Base-by-base conservation (phyloP, 2,329 filamentous ascomycete genomes). In the Nemania bipapillata region DNA sequence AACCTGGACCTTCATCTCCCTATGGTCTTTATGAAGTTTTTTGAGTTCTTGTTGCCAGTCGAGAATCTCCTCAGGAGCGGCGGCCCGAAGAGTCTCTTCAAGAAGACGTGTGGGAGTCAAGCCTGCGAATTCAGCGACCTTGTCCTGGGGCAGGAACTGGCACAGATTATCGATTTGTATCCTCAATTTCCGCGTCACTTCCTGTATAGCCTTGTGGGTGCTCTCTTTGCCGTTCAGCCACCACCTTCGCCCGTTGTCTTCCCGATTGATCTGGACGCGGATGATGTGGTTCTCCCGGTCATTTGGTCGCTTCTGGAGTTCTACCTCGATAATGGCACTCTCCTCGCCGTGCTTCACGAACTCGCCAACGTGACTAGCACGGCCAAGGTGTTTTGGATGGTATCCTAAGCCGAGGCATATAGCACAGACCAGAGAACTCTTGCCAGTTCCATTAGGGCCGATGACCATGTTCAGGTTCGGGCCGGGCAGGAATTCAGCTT, bases 141-240 rank as follows among this genome's bases (percentile, higher is more conserved):
- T 92, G 78, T 99, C 96, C 79, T 99, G 96, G 0, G 96, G 96
- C 52, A 99, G 83, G 75, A 99, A 99, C 78, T 99, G 96, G 79
- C 96, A 99, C 1, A 99, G 85, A 74, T 99, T 99, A 83, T 99
- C 96, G 72, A 98, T 93, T 80, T 99, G 96, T 59, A 99, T 98
- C 56, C 91, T 91, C 75, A 97, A 89, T 9, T 85, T 86, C 67
- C 84, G 87, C 69, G 91, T 91, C 56, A 97, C 82, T 9, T 85
- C 81, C 74, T 91, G 85, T 6, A 98, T 86, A 3, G 84, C 84
- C 75, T 90, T 91, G 70, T 89, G 87, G 1, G 85, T 85, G 4
- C 84, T 80, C 63, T 86, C 85, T 70, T 85, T 87, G 47, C 90
- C 90, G 77, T 97, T 91, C 35, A 98, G 79, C 77, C 86, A 91